Evolutionary conservation across 768 basidiomycete genomes (phyloP).

Genomic region (Mycena pura): DNA sequence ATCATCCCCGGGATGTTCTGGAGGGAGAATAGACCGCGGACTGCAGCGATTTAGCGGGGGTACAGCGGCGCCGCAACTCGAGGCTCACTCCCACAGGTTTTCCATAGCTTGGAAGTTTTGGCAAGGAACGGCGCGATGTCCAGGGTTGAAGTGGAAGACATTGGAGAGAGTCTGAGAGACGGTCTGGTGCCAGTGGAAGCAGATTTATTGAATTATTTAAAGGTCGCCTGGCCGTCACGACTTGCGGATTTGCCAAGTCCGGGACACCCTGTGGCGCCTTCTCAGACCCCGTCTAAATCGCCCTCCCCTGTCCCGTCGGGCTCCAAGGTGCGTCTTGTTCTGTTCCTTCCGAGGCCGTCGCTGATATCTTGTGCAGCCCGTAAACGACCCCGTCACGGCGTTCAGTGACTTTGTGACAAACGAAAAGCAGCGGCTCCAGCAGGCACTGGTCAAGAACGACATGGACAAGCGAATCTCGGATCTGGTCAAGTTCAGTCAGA

Average conservation of each 20-base stretch:
- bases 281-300: slow-evolving; percentile 58
- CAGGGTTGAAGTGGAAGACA: slow-evolving; percentile 3
- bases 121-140: slow-evolving; percentile 23
- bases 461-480: slow-evolving; percentile 96
- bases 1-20: slow-evolving; percentile 49
- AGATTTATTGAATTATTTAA: too few relatives aligned
- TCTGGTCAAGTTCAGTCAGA: slow-evolving; percentile 89
- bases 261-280: too few relatives aligned
- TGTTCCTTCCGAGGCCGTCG: neutral
- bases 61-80: neutral
- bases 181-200: too few relatives aligned
- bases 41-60: slow-evolving; percentile 28
- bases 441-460: slow-evolving; percentile 87
- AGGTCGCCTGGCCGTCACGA: too few relatives aligned
- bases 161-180: too few relatives aligned
- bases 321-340: slow-evolving; percentile 52
- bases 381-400: slow-evolving; percentile 78
- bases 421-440: slow-evolving; percentile 88
- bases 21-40: slow-evolving; percentile 51
- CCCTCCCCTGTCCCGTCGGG: slow-evolving; percentile 69
- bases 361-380: slow-evolving; percentile 50
- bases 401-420: slow-evolving; percentile 93
- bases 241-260: too few relatives aligned
- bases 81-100: slow-evolving; percentile 25
- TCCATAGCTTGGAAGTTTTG: slow-evolving; percentile 14